Evolutionary conservation across 2,329 filamentous ascomycete species (phyloP).

Genomic region (Ophiostoma fasciatum): DNA sequence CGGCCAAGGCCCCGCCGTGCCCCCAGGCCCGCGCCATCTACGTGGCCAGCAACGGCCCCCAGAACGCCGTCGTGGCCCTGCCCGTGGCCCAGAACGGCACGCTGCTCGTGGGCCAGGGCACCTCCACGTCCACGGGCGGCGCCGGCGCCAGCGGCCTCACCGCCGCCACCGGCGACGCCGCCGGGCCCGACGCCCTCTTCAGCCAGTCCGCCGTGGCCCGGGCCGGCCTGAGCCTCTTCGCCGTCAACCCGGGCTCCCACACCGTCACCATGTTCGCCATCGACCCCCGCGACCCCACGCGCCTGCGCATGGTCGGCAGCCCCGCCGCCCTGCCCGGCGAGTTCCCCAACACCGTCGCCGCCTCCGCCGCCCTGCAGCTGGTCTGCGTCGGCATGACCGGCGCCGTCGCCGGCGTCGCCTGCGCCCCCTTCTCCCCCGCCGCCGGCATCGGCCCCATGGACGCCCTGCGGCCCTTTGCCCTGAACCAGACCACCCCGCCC

Average conservation of each 20-base stretch:
- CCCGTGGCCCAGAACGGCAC: conserved; percentile 3
- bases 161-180: neutral
- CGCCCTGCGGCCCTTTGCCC: conserved; percentile 28
- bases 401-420: conserved; percentile 28
- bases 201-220: conserved; percentile 10
- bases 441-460: conserved; percentile 29
- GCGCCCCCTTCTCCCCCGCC: conserved; percentile 21
- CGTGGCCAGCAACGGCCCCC: neutral
- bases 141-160: neutral
- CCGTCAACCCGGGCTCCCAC: conserved; percentile 38
- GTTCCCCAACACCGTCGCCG: conserved; percentile 37
- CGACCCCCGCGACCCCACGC: conserved; percentile 24
- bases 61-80: conserved; percentile 5
- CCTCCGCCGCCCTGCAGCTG: conserved; percentile 25
- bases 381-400: conserved; percentile 34
- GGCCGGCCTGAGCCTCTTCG: conserved; percentile 32
- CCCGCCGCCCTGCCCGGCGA: conserved; percentile 31
- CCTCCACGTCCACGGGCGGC: conserved; percentile 2
- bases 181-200: conserved; percentile 4
- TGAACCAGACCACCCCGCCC: conserved; percentile 43
- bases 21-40: no score
- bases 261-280: conserved; percentile 35
- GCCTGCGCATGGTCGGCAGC: conserved; percentile 27
- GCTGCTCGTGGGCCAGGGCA: neutral
- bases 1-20: no score